These are phyloP conservation scores for Breviolum minutum DNA, from an alignment of 73 alveolate genomes.

Conservation along the genomic window DNA sequence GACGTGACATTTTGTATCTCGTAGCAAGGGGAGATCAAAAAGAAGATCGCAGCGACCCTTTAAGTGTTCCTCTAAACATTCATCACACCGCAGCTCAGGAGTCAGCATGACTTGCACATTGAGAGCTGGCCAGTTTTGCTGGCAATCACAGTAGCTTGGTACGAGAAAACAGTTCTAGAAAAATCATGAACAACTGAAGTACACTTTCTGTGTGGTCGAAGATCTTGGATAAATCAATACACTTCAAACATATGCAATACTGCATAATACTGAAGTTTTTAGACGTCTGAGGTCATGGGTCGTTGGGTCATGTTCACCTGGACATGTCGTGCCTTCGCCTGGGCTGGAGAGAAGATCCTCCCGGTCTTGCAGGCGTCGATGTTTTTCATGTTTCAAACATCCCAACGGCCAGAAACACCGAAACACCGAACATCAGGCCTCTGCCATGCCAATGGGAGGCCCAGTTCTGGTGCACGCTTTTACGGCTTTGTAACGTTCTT, in stretches of 20 bases:
- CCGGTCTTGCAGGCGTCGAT: constrained; percentile 61
- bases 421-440: neutral
- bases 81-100: neutral
- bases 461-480: neutral
- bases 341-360: constrained; percentile 84
- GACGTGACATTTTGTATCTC: no score
- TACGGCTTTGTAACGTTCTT: neutral
- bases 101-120: constrained; percentile 63
- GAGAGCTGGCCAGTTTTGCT: constrained; percentile 68
- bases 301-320: constrained; percentile 93
- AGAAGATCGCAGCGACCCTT: no score
- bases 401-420: neutral
- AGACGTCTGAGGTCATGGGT: constrained; percentile 70
- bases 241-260: no score
- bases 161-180: neutral
- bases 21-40: no score
- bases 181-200: neutral
- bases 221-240: no score
- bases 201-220: no score
- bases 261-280: neutral
- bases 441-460: constrained; percentile 88
- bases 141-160: constrained; percentile 33
- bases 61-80: no score
- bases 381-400: neutral
- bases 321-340: constrained; percentile 74